A percentile compares a stretch with the other conserved stretches of the same genome.
phyloP scores from a whole-genome alignment of 1,284 basidiomycete genomes.

The Marasmius fiardii region DNA sequence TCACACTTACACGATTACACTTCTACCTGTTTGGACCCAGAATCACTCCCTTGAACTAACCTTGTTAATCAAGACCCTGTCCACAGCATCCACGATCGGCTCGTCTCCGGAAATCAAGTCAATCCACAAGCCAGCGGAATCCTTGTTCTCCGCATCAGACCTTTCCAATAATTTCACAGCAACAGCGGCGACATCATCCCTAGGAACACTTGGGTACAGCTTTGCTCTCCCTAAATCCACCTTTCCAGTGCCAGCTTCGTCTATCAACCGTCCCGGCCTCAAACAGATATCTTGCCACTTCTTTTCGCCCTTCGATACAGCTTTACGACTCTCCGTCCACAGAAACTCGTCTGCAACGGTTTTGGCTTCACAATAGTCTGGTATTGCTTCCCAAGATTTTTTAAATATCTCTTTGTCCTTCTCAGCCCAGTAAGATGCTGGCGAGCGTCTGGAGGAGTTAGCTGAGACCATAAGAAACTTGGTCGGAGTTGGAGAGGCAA shows the following conservation, averaged over 20 bases:
- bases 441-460: not conserved
- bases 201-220: not conserved
- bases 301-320: not conserved
- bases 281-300: constrained; percentile 2
- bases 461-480: not conserved
- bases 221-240: not conserved
- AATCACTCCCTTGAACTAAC: not conserved
- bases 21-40: not conserved
- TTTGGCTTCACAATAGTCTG: constrained; percentile 2
- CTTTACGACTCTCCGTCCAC: not conserved
- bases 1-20: not conserved
- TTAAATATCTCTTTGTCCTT: not conserved
- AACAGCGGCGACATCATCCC: not conserved
- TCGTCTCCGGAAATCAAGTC: constrained; percentile 2
- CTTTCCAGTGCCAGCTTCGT: not conserved
- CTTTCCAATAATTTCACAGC: not conserved
- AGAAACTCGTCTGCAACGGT: not conserved
- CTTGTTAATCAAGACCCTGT: not conserved
- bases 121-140: constrained; percentile 3
- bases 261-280: not conserved
- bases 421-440: not conserved
- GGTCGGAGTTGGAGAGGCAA: not conserved
- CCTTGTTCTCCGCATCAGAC: not conserved
- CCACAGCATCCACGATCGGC: not conserved
- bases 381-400: not conserved